These are phyloP conservation scores for Cadophora sp. DNA, from an alignment of 2,329 filamentous ascomycete species.

Conservation along the genomic window DNA sequence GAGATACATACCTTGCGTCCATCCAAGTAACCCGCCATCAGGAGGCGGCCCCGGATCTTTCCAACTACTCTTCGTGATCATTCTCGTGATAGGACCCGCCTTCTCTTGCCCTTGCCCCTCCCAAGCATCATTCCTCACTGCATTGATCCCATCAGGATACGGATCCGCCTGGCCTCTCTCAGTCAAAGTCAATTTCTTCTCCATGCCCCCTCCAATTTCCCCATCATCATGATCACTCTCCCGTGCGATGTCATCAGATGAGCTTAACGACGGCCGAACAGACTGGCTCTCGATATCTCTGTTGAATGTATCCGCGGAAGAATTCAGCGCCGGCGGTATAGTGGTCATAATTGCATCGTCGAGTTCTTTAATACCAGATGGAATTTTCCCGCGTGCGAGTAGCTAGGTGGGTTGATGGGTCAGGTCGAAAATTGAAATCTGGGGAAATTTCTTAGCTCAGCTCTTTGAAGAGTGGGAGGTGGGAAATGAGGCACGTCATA, in stretches of 20 bases:
- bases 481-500: not conserved
- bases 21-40: slow-evolving; percentile 42
- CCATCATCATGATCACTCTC: slow-evolving; percentile 11
- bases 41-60: slow-evolving; percentile 42
- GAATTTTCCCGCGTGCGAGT: not conserved
- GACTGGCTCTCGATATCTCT: not conserved
- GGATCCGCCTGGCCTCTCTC: slow-evolving; percentile 23
- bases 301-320: not conserved
- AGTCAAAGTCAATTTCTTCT: slow-evolving; percentile 11
- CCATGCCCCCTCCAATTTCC: not conserved
- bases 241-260: not conserved
- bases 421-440: not conserved
- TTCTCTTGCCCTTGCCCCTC: slow-evolving; percentile 11
- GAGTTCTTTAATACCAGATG: no score
- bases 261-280: not conserved
- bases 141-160: slow-evolving; percentile 18
- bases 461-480: slow-evolving; percentile 2
- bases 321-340: not conserved
- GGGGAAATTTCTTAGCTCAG: slow-evolving; percentile 2
- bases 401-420: not conserved
- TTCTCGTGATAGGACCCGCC: slow-evolving; percentile 27
- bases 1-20: slow-evolving; percentile 39
- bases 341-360: not conserved
- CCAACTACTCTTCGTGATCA: slow-evolving; percentile 38
- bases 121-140: slow-evolving; percentile 6